phyloP scores from a whole-genome alignment of 768 basidiomycete species.

The Chiua virens region DNA sequence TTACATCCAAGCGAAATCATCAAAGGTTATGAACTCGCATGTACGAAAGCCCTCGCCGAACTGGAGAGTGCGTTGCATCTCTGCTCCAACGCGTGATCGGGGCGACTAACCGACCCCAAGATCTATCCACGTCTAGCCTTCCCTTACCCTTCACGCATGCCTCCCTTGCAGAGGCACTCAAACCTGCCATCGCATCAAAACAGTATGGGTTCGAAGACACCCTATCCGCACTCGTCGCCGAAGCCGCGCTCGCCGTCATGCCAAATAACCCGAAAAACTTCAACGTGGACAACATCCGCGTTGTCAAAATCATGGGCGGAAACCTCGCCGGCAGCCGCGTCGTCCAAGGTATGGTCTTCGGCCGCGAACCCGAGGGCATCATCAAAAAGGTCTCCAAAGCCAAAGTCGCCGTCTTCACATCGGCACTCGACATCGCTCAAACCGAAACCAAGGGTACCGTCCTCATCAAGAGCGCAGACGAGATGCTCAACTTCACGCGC shows the following conservation, averaged over 20 bases:
- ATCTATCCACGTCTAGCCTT: slow-evolving; percentile 65
- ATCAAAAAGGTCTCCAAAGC: slow-evolving; percentile 81
- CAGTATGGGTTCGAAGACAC: slow-evolving; percentile 93
- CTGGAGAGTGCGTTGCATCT: slow-evolving; percentile 80
- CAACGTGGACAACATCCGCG: slow-evolving; percentile 97
- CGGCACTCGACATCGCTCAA: slow-evolving; percentile 88
- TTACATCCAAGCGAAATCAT: slow-evolving; percentile 96
- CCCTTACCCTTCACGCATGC: slow-evolving; percentile 71
- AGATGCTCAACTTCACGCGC: slow-evolving; percentile 94
- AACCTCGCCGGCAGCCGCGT: slow-evolving; percentile 82
- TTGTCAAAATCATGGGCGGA: slow-evolving; percentile 98
- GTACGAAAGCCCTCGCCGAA: slow-evolving; percentile 78
- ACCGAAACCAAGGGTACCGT: slow-evolving; percentile 99
- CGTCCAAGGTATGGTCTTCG: slow-evolving; percentile 97
- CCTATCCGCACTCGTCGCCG: slow-evolving; percentile 81
- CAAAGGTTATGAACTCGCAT: slow-evolving; percentile 92
- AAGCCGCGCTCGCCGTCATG: slow-evolving; percentile 93
- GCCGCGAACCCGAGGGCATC: slow-evolving; percentile 89
- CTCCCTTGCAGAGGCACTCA: slow-evolving; percentile 72
- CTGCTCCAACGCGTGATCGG: slow-evolving; percentile 31
- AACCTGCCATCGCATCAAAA: slow-evolving; percentile 93
- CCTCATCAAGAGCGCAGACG: slow-evolving; percentile 89
- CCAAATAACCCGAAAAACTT: slow-evolving; percentile 85
- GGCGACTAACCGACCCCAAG: slow-evolving; percentile 39
- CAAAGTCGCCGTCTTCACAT: slow-evolving; percentile 96